Conservation (phyloP, 352 stramenopile genomes). For the Globisporangium solare region DNA sequence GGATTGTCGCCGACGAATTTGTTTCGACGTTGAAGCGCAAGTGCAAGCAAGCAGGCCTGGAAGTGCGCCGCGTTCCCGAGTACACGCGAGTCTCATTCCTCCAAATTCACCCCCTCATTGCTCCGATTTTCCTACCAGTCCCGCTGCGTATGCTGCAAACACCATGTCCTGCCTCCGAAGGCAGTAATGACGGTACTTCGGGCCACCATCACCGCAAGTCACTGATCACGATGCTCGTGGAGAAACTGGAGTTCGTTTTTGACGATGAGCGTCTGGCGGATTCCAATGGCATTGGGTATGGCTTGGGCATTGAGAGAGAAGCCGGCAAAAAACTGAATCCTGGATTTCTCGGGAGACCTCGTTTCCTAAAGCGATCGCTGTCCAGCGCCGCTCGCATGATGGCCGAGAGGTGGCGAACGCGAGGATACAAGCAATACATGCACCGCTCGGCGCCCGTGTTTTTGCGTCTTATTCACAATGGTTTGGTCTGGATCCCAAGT, state of each 20-base stretch:
- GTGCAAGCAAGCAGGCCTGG: conserved; percentile 58
- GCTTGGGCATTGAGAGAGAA: conserved; percentile 53
- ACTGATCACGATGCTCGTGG: conserved; percentile 30
- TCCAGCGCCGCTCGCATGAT: conserved; percentile 31
- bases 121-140: conserved; percentile 57
- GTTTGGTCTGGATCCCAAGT: conserved; percentile 68
- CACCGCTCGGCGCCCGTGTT: conserved; percentile 66
- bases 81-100: conserved; percentile 68
- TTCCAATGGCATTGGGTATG: conserved; percentile 55
- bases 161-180: too few relatives aligned
- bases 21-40: conserved; percentile 56
- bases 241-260: conserved; percentile 52
- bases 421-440: conserved; percentile 75
- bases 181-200: conserved; percentile 3
- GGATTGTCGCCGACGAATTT: conserved; percentile 71
- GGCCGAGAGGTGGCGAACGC: conserved; percentile 40
- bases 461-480: conserved; percentile 59
- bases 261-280: conserved; percentile 72
- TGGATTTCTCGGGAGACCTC: too few relatives aligned
- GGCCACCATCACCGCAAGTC: conserved; percentile 14
- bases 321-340: conserved; percentile 16
- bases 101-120: conserved; percentile 68
- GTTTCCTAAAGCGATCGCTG: conserved; percentile 15
- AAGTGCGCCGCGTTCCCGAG: conserved; percentile 70
- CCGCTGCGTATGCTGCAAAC: conserved; percentile 1